Evolutionary conservation across 106 monocot species (phyloP), one percentile per base, ranked within the genome.

Genomic region (Phalaenopsis aphrodite): DNA sequence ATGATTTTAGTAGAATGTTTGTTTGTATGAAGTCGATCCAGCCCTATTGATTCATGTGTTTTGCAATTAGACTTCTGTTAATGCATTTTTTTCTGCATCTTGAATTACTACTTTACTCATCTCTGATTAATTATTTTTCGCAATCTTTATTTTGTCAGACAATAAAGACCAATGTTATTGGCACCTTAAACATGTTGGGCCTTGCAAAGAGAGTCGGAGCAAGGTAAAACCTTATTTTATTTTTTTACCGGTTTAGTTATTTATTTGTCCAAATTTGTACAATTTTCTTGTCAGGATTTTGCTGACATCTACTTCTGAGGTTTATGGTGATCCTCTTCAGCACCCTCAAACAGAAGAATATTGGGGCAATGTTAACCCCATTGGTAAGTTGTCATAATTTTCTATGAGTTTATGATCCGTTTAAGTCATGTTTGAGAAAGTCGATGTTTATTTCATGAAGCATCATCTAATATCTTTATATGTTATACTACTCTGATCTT

Each of bases 321-420:
- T 98, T 41, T 98, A 98, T 81, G 98, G 98, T 86, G 98, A 98
- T 88, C 98, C 98, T 9, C 90, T 98, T 56, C 90, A 94, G 83
- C 94, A 98, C 84, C 98, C 98, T 45, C 98, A 98, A 81, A 94
- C 80, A 24, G 98, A 98, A 82, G 94, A 90, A 18, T 98, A 98
- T 52, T 98, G 98, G 98, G 98, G 94, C 66, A 98, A 98, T 88
- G 98, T 98, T 39, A 98, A 98, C 77, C 98, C 98, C 74, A 98
- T 94, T 81, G 98, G 98, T 94, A 84, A 61, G 71, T 49, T 43
- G 23, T 23, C n/a, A 42, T 18, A 42, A 42, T 43, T 42, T 74
- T 14, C 74, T 74, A 42, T 74, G 43, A 19, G 14, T 21, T 74
- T 74, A 1, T 17, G 45, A 61, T 21, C 3, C 4, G 1, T 45